Evolutionary conservation across 2,329 filamentous ascomycete genomes (phyloP).

Genomic region (Paecilomyces variotii): DNA sequence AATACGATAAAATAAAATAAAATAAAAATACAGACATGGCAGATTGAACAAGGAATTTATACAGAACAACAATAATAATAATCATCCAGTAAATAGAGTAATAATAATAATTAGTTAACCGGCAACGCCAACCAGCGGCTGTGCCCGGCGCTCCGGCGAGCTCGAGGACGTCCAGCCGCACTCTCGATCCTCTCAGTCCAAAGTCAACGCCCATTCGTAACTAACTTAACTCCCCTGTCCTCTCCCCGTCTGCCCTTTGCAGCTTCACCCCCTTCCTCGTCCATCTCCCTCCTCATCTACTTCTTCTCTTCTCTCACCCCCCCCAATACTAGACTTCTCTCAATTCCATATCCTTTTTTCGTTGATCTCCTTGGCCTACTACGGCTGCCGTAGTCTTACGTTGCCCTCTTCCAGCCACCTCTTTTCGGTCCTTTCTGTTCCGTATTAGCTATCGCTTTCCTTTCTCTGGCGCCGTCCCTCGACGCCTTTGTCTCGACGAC

Average conservation of each 20-base stretch:
- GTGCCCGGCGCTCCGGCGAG: background rate
- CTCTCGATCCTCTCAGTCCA: background rate
- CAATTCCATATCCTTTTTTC: background rate
- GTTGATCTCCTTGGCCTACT: background rate
- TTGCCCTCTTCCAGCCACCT: slow-evolving; percentile 26
- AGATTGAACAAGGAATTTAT: no score
- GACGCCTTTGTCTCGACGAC: slow-evolving; percentile 11
- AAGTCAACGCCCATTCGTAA: background rate
- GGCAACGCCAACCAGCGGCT: background rate
- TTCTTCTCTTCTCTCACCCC: background rate
- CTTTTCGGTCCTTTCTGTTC: slow-evolving; percentile 25
- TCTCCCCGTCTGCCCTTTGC: background rate
- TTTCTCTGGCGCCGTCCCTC: slow-evolving; percentile 13
- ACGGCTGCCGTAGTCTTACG: background rate
- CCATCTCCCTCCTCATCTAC: background rate
- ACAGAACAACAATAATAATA: no score
- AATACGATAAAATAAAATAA: background rate
- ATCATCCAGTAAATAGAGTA: background rate
- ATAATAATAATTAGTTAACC: no score
- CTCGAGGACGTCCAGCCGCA: background rate
- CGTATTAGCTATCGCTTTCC: slow-evolving; percentile 19
- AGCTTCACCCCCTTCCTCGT: slow-evolving; percentile 1
- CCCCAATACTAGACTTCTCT: background rate
- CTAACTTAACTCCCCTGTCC: background rate
- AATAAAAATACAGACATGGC: background rate